Evolutionary conservation across 2,329 filamentous ascomycete species (phyloP).

Genomic region (Trichoderma atrobrunneum): DNA sequence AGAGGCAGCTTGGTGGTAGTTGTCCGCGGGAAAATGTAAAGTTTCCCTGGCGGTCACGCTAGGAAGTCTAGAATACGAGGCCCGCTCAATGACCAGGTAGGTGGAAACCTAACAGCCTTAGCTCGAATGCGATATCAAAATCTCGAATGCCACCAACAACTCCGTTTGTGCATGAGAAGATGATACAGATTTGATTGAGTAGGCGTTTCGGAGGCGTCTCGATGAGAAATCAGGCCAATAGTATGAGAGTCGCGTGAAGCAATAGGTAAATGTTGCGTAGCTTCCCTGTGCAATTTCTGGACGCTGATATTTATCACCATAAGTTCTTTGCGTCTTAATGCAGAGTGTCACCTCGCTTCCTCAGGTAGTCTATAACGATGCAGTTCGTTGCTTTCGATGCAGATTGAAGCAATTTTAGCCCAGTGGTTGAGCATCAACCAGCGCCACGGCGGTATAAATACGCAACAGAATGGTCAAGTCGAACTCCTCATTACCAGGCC

Average conservation of each 20-base stretch:
- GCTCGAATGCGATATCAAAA: not conserved
- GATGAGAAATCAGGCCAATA: not conserved
- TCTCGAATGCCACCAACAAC: not conserved
- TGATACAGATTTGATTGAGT: not conserved
- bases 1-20: not conserved
- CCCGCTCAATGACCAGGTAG: not conserved
- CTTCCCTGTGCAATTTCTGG: not conserved
- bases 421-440: not conserved
- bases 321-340: not conserved
- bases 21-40: not conserved
- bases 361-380: not conserved
- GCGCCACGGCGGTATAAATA: not conserved
- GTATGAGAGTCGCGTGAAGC: not conserved
- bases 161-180: not conserved
- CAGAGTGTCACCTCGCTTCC: not conserved
- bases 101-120: not conserved
- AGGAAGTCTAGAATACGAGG: not conserved
- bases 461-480: not conserved
- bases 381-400: not conserved
- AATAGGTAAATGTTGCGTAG: not conserved
- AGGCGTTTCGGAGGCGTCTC: not conserved
- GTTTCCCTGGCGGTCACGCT: conserved; percentile 5
- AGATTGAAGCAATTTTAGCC: not conserved
- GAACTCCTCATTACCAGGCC: not conserved
- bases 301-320: not conserved